phyloP scores from a whole-genome alignment of 495 filamentous ascomycete species.

The Xylaria palmicola region DNA sequence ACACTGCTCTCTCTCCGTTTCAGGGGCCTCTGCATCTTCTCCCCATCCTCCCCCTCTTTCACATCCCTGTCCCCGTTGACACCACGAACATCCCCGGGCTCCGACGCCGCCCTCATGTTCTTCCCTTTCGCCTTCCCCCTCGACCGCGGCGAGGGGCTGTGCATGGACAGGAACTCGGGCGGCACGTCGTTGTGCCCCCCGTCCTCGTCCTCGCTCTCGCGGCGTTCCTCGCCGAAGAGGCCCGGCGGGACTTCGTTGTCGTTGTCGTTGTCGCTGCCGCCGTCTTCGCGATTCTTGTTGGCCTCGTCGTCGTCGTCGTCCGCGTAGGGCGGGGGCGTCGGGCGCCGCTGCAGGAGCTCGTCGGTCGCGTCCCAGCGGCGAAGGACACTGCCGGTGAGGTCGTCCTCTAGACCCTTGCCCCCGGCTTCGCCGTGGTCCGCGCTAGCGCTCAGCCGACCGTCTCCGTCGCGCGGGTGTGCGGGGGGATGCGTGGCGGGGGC shows the following conservation, averaged over 20 bases:
- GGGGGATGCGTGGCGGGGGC: constrained; percentile 9
- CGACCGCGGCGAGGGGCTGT: constrained; percentile 20
- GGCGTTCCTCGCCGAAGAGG: constrained; percentile 26
- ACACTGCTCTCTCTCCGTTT: constrained; percentile 32
- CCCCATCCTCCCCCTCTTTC: background rate
- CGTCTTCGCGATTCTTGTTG: constrained; percentile 9
- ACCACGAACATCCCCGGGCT: no score
- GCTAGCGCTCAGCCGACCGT: constrained; percentile 17
- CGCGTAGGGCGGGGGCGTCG: background rate
- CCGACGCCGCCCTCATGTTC: background rate
- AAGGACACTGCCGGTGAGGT: constrained; percentile 26
- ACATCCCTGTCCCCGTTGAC: background rate
- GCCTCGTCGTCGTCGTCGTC: background rate
- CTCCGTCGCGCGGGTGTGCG: background rate
- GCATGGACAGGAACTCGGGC: constrained; percentile 40
- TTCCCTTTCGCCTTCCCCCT: constrained; percentile 8
- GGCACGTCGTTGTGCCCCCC: constrained; percentile 41
- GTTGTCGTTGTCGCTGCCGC: constrained; percentile 20
- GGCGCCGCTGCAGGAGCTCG: constrained; percentile 11
- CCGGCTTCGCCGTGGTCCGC: constrained; percentile 10
- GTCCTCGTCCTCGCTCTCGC: constrained; percentile 29
- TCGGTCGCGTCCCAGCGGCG: constrained; percentile 26
- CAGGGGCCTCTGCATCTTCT: background rate
- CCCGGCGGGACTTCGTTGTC: constrained; percentile 40
- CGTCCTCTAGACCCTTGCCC: constrained; percentile 19